These are phyloP conservation scores for Ilex asprella DNA, from an alignment of 257 asterid species.

Conservation along the genomic window DNA sequence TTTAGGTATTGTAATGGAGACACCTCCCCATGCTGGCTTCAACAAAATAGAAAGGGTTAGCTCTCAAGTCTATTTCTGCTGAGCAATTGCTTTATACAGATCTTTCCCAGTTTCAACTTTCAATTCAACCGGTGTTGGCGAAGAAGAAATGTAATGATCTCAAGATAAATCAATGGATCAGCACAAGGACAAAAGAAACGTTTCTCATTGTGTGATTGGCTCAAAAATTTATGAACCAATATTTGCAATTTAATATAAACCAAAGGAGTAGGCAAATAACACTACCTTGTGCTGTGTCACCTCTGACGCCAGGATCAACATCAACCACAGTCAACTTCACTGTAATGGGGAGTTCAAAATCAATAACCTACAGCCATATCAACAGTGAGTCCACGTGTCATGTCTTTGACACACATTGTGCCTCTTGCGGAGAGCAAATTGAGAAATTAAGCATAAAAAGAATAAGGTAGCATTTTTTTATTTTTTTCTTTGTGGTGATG, in stretches of 20 bases:
- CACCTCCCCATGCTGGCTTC: too few relatives aligned
- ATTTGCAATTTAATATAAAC: background rate
- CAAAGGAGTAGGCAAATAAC: slow-evolving; percentile 1
- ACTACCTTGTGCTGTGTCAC: slow-evolving; percentile 98
- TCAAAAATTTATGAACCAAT: background rate
- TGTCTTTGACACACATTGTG: slow-evolving; percentile 1
- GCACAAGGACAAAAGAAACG: background rate
- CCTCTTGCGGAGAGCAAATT: background rate
- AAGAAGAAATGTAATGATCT: background rate
- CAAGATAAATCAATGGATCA: background rate
- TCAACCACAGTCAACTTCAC: slow-evolving; percentile 84
- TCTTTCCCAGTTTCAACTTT: too few relatives aligned
- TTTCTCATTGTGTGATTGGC: background rate
- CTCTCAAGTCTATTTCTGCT: too few relatives aligned
- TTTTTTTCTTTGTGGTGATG: background rate
- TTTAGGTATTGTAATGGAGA: too few relatives aligned
- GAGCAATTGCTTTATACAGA: too few relatives aligned
- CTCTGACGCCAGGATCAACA: slow-evolving; percentile 90
- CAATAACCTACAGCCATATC: slow-evolving; percentile 57
- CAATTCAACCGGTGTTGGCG: too few relatives aligned
- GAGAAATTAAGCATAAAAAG: slow-evolving; percentile 5
- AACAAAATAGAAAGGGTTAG: too few relatives aligned
- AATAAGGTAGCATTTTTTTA: background rate
- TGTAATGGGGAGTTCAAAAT: slow-evolving; percentile 88
- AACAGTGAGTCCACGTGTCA: slow-evolving; percentile 11